These are phyloP conservation scores for Linnemannia exigua DNA, from an alignment of 192 early-diverging fungal genomes.

Conservation along the genomic window DNA sequence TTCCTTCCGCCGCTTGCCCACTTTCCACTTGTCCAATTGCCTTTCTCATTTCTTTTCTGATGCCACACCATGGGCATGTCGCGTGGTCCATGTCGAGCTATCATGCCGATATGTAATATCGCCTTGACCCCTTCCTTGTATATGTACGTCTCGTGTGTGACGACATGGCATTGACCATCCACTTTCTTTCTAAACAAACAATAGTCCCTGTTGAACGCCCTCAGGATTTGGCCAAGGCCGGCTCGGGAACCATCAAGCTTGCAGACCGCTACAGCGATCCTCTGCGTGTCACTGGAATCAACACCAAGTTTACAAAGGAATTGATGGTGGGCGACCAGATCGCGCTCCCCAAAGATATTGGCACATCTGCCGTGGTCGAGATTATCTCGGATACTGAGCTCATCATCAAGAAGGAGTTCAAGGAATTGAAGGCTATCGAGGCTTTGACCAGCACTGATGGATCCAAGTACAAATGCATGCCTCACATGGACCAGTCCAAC, in stretches of 20 bases:
- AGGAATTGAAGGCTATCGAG: conserved; percentile 75
- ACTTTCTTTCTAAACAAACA: not conserved
- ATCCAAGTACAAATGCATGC: conserved; percentile 74
- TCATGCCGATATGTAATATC: not conserved
- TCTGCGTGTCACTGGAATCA: conserved; percentile 76
- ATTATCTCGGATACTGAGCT: conserved; percentile 90
- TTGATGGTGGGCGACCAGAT: conserved; percentile 75
- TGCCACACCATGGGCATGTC: not conserved
- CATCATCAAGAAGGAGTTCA: conserved; percentile 82
- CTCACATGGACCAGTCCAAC: conserved; percentile 91
- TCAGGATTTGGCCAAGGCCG: conserved; percentile 88
- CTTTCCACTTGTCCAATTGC: not conserved
- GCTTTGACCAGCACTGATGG: conserved; percentile 71
- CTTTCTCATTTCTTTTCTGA: not conserved
- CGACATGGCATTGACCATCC: not conserved
- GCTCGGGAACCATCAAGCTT: conserved; percentile 79
- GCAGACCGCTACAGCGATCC: conserved; percentile 77
- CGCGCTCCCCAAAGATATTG: conserved; percentile 71
- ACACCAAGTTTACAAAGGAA: conserved; percentile 78
- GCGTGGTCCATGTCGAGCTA: not conserved
- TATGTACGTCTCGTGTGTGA: not conserved
- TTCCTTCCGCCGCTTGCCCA: not conserved
- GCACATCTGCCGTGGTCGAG: conserved; percentile 76
- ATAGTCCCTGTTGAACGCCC: conserved; percentile 93
- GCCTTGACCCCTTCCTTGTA: not conserved